Conservation (phyloP, 495 filamentous ascomycete species). For the Evernia prunastri region DNA sequence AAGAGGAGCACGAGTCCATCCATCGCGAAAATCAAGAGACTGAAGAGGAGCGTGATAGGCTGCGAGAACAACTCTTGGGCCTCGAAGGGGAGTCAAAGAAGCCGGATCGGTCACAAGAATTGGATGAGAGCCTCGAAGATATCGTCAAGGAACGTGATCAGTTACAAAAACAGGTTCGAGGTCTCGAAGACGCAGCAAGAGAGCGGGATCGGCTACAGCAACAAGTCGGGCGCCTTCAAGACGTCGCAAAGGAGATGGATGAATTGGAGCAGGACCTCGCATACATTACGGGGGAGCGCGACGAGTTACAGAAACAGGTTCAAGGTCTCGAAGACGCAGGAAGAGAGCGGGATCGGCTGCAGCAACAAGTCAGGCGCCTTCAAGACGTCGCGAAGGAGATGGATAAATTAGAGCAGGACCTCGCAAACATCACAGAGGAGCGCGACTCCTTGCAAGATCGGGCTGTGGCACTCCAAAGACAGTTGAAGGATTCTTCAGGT, state of each 20-base stretch:
- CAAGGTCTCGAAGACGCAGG: not conserved
- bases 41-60: not conserved
- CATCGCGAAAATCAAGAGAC: not conserved
- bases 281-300: not conserved
- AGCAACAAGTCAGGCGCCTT: not conserved
- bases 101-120: not conserved
- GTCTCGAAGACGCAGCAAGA: not conserved
- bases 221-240: not conserved
- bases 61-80: not conserved
- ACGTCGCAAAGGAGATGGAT: not conserved
- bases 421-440: not conserved
- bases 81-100: not conserved
- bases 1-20: not conserved
- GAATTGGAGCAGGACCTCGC: not conserved
- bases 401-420: not conserved
- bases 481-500: not conserved
- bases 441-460: not conserved
- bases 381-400: not conserved
- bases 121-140: not conserved
- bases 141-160: not conserved
- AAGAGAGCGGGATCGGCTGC: not conserved
- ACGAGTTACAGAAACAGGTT: not conserved
- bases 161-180: not conserved
- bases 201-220: not conserved
- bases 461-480: not conserved